Conservation (phyloP, 1,284 basidiomycete species). For the Sporisorium exsertum region DNA sequence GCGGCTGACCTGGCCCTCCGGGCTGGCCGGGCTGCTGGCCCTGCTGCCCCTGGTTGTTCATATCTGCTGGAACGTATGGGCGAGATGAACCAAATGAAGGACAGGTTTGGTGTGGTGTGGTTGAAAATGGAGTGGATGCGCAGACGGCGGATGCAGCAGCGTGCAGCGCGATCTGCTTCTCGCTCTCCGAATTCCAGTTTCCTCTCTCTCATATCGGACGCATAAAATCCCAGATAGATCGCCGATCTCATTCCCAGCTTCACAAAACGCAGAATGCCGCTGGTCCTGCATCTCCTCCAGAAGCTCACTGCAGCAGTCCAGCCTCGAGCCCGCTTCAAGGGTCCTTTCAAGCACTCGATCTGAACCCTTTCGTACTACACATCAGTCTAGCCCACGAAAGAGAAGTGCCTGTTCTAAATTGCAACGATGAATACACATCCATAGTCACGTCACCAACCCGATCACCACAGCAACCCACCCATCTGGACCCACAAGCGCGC, state of each 20-base stretch:
- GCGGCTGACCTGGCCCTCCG: slow-evolving; percentile 26
- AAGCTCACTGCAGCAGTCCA: no score
- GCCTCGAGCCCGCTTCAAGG: neutral
- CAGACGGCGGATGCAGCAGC: slow-evolving; percentile 13
- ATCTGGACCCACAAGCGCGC: slow-evolving; percentile 88
- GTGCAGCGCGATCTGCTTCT: slow-evolving; percentile 17
- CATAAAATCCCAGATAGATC: neutral
- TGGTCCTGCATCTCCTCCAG: no score
- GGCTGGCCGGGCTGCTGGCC: slow-evolving; percentile 31
- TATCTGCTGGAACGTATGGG: neutral
- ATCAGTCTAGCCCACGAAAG: neutral
- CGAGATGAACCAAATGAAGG: neutral
- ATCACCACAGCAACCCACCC: slow-evolving; percentile 76
- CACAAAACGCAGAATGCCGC: neutral
- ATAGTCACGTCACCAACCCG: slow-evolving; percentile 19
- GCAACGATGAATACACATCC: neutral
- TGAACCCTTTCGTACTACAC: neutral
- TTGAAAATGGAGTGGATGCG: slow-evolving; percentile 4
- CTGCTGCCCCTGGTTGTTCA: slow-evolving; percentile 38
- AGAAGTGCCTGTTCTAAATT: neutral
- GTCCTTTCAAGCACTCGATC: neutral
- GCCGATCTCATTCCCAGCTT: slow-evolving; percentile 2
- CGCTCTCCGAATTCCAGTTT: slow-evolving; percentile 6
- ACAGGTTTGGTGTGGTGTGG: neutral
- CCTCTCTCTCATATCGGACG: neutral